Conservation (phyloP, 257 asterid species). For the Misopates orontium region DNA sequence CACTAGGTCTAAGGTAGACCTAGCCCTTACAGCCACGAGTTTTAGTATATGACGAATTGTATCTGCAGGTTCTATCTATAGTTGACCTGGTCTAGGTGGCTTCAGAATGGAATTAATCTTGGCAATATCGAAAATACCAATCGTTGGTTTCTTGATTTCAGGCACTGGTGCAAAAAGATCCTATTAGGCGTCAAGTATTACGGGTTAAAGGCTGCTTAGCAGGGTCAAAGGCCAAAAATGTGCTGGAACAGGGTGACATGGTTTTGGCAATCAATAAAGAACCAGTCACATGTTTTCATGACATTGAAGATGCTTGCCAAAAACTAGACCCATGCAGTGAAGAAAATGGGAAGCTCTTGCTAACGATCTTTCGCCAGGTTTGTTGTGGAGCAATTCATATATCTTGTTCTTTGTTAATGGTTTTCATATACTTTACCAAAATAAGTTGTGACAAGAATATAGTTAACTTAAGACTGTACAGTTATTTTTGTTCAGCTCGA, state of each 20-base stretch:
- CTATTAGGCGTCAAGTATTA: slow-evolving; percentile 87
- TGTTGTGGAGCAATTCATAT: slow-evolving; percentile 12
- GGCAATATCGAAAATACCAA: too few species aligned
- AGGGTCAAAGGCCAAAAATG: slow-evolving; percentile 80
- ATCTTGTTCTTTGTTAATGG: neutral
- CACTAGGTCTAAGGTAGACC: too few species aligned
- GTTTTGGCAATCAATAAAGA: slow-evolving; percentile 86
- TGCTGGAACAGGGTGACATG: slow-evolving; percentile 78
- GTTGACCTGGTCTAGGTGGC: too few species aligned
- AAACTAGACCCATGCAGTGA: slow-evolving; percentile 55
- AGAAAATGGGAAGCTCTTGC: slow-evolving; percentile 52
- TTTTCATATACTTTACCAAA: neutral
- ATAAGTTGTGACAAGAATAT: neutral
- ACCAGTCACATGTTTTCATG: slow-evolving; percentile 89
- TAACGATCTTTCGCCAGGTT: slow-evolving; percentile 97
- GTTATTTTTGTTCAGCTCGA: slow-evolving; percentile 23
- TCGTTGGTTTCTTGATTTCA: slow-evolving; percentile 32
- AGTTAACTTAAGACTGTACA: slow-evolving; percentile 1
- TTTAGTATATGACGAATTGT: too few species aligned
- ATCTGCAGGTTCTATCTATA: too few species aligned
- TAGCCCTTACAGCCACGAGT: too few species aligned
- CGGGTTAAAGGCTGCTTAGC: slow-evolving; percentile 97
- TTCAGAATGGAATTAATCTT: too few species aligned
- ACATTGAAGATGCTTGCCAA: slow-evolving; percentile 90
- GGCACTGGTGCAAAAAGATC: slow-evolving; percentile 92